Evolutionary conservation across 176 grass and related monocot genomes (phyloP).

Genomic region (Bonia amplexicaulis): DNA sequence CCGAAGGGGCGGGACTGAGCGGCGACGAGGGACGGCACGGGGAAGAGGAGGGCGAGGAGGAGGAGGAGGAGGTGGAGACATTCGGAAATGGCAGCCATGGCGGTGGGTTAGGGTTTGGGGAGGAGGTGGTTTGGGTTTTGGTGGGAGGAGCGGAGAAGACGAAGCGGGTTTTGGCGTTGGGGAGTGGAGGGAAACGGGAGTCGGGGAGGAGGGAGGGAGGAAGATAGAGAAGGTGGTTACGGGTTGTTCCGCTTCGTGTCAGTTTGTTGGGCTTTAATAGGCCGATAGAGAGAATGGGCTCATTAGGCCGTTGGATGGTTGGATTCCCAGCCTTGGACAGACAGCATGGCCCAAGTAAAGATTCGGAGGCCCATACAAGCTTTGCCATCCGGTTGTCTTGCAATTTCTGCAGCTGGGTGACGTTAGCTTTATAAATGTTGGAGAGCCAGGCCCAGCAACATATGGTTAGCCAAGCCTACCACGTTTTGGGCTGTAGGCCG

Average conservation of each 20-base stretch:
- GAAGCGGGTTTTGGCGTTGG: background rate
- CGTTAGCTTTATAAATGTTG: background rate
- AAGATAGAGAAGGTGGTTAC: background rate
- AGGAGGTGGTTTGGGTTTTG: background rate
- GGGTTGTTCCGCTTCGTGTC: background rate
- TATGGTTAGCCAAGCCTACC: background rate
- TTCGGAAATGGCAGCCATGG: background rate
- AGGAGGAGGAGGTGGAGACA: background rate
- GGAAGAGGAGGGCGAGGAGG: background rate
- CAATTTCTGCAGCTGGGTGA: background rate
- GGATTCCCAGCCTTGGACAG: background rate
- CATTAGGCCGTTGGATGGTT: background rate
- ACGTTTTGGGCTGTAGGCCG: background rate
- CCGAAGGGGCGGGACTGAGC: constrained; percentile 10
- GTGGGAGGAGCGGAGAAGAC: constrained; percentile 31
- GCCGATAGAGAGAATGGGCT: background rate
- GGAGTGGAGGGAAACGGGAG: constrained; percentile 32
- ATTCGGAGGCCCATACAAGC: background rate
- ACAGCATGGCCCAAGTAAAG: background rate
- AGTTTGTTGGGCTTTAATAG: background rate
- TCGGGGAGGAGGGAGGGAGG: background rate
- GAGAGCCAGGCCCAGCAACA: background rate
- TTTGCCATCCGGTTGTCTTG: background rate
- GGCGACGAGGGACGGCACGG: background rate
- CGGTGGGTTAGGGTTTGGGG: background rate